Percentiles rank a stretch among this genome's conserved stretches.
phyloP scores from a whole-genome alignment of 2,329 filamentous ascomycete species.

The Botrytis cinerea region DNA sequence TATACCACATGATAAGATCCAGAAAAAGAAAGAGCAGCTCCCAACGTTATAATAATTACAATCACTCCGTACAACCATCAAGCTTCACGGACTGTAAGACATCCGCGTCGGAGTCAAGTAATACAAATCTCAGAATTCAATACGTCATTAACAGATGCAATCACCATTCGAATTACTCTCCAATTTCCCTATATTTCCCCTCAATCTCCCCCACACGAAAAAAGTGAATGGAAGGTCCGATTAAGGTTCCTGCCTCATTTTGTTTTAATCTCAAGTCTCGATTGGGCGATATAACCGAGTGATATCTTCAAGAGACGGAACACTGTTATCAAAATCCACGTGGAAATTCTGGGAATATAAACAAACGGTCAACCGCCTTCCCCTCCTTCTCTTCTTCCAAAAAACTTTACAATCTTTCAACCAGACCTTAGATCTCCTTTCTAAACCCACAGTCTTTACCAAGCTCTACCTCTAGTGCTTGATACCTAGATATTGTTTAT shows the following conservation, averaged over 20 bases:
- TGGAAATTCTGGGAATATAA: slow-evolving; percentile 18
- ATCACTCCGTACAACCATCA: neutral
- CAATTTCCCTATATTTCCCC: neutral
- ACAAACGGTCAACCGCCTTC: neutral
- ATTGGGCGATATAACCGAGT: slow-evolving; percentile 3
- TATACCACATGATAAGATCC: neutral
- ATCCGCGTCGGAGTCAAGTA: neutral
- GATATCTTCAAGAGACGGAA: neutral
- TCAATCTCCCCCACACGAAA: neutral
- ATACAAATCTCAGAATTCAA: slow-evolving; percentile 7
- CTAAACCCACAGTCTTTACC: slow-evolving; percentile 16
- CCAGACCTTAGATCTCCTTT: neutral
- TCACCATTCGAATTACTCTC: slow-evolving; percentile 12
- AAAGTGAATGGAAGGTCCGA: neutral
- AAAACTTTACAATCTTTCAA: slow-evolving; percentile 4
- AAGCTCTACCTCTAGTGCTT: slow-evolving; percentile 21
- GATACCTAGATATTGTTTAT: neutral
- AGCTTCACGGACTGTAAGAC: slow-evolving; percentile 14
- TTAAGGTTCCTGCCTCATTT: slow-evolving; percentile 1
- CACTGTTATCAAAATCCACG: slow-evolving; percentile 3
- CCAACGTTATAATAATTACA: neutral
- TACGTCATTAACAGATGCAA: slow-evolving; percentile 16
- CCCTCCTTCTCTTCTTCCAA: slow-evolving; percentile 11
- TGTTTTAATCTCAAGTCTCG: neutral
- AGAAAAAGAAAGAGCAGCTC: slow-evolving; percentile 20